Evolutionary conservation across 2,329 filamentous ascomycete species (phyloP), one percentile per base, ranked within the genome.

Genomic region (Phyllosticta citrichinensis): DNA sequence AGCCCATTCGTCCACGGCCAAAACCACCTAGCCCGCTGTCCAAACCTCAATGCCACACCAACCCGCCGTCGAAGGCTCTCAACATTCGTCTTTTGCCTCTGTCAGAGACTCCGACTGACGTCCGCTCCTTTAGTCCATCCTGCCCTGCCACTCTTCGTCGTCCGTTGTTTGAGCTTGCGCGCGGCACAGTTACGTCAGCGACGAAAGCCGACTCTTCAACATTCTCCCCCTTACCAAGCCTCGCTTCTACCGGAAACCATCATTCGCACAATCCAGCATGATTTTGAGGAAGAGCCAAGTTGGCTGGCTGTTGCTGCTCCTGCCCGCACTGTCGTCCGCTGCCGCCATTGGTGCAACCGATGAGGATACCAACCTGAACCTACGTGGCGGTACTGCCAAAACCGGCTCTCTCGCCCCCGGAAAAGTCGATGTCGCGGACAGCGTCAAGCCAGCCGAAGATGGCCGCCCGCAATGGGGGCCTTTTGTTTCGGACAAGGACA

Each of bases 381-480:
- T 61, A 11, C 59, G 59, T 27, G 52, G 20, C 52, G 52, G 20
- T n/a, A n/a, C 30, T 5, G 50, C 47, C 65, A 57, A 67, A 69
- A 22, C 55, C 68, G 65, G 56, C 58, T 64, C 72, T 56, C 55
- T 63, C 25, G 62, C 70, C 5, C 67, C 62, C 2, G 62, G 67
- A 11, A 73, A 75, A 63, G 65, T 66, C 50, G 72, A 71, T 35
- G 64, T 71, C 25, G 84, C 83, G 58, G 86, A 85, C 57, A 91
- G 91, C 72, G 87, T 94, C 77, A 90, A 89, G 61, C 93, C 93
- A 0, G 87, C 97, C 20, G 94, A 97, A 72, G 94, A 97, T 76
- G 94, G 94, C 55, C 94, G 92, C 76, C 94, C 94, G 55, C 93
- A 97, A 71, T 84, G 87, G 20, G 94, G 94, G 1, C 94, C 94